Conservation (phyloP, 768 basidiomycete genomes). For the Suillus subluteus region DNA sequence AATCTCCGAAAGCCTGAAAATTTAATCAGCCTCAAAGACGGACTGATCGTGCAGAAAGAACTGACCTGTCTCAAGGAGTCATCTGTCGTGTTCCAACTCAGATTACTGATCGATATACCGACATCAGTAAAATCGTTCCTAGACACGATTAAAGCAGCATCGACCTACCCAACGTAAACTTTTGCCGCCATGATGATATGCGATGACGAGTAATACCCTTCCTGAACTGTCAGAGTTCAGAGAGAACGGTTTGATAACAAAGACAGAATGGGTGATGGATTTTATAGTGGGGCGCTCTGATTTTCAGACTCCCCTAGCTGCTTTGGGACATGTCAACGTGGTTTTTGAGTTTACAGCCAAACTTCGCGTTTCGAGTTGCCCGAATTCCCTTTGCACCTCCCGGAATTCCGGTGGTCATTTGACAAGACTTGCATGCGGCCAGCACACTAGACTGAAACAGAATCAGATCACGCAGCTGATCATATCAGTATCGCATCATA, state of each 20-base stretch:
- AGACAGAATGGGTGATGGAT: conserved; percentile 26
- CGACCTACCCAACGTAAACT: conserved; percentile 34
- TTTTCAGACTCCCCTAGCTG: conserved; percentile 39
- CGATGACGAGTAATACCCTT: conserved; percentile 20
- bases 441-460: background rate
- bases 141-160: background rate
- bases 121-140: conserved; percentile 7
- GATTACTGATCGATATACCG: conserved; percentile 26
- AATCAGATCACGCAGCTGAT: background rate
- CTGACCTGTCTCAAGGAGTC: conserved; percentile 29
- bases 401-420: conserved; percentile 1
- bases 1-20: conserved; percentile 45
- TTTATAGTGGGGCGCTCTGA: conserved; percentile 27
- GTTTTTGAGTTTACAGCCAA: conserved; percentile 6
- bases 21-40: conserved; percentile 7
- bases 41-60: conserved; percentile 12
- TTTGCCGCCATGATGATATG: conserved; percentile 33
- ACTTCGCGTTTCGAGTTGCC: conserved; percentile 6
- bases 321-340: conserved; percentile 29
- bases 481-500: background rate
- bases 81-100: conserved; percentile 39
- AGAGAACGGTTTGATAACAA: conserved; percentile 7
- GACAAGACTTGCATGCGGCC: background rate
- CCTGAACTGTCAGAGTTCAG: conserved; percentile 14
- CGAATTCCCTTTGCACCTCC: conserved; percentile 1